Evolutionary conservation across 441 rosid genomes (phyloP).

Genomic region (Isatis lusitanica): DNA sequence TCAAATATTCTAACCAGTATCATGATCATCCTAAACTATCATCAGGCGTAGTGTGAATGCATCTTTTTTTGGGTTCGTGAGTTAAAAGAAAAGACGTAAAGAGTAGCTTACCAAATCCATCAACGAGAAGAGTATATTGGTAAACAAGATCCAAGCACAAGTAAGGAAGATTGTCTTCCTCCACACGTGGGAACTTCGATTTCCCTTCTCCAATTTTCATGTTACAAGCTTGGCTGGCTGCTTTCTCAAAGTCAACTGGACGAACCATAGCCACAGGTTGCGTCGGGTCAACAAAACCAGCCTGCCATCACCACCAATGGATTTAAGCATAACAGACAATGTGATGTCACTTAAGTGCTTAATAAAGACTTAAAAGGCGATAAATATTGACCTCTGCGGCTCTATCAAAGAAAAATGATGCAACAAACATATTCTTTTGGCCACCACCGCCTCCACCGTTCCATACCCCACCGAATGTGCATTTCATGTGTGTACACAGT

Average conservation of each 20-base stretch:
- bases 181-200: constrained; percentile 53
- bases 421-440: constrained; percentile 81
- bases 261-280: constrained; percentile 70
- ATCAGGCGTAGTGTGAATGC: background rate
- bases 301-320: constrained; percentile 43
- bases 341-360: background rate
- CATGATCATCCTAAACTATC: background rate
- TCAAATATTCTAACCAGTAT: background rate
- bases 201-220: constrained; percentile 66
- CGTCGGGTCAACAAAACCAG: constrained; percentile 68
- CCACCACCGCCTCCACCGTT: constrained; percentile 99
- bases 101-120: constrained; percentile 79
- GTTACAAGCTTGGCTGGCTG: constrained; percentile 83
- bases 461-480: constrained; percentile 97
- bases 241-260: constrained; percentile 71
- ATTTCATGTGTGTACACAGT: constrained; percentile 79
- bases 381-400: constrained; percentile 78
- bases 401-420: constrained; percentile 94
- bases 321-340: background rate
- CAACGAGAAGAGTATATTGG: constrained; percentile 78
- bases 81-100: background rate
- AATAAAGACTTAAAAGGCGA: background rate
- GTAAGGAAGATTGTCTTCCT: constrained; percentile 63
- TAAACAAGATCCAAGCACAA: constrained; percentile 95
- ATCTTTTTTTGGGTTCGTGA: background rate